Evolutionary conservation across 768 basidiomycete species (phyloP), one percentile per base, ranked within the genome.

Genomic region (Tricholoma flavovirens): DNA sequence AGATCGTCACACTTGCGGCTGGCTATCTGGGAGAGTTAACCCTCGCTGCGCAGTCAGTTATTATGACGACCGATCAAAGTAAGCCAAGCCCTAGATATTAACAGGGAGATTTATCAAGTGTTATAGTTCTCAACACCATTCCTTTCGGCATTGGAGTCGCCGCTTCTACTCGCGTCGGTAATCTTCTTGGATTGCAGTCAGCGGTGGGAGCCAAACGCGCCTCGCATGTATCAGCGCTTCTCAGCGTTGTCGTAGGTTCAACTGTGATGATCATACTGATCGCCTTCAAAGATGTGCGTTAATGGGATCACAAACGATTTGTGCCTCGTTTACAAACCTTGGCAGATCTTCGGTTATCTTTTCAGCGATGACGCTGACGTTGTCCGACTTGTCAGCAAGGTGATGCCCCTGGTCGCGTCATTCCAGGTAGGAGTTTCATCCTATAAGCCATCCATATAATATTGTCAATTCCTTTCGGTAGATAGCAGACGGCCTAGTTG

Each of bases 51-150:
- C 89, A 91, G 61, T 84, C 86, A 0, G 82, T 88, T 46, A 87
- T 89, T 54, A 90, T 89, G 86, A 89, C 86, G 15, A 81, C 84
- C 5, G 89, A 91, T 63, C 87, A 88, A 69, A 84, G 87, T 86
- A 60, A 56, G 69, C 63, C n/a, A n/a, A 5, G 5, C n/a, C 10
- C 24, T 30, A 24, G 7, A 24, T 30, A 21, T 15, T 36, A 49
- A 30, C 22, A 14, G 4, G 7, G 15, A 1, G 46, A 40, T 30
- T 48, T 40, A 52, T 54, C 42, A 38, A 8, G 35, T 19, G 1
- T 2, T 54, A 51, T 46, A 81, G 84, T 89, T 60, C 71, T 90
- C 26, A 85, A 86, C 54, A 88, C 86, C 0, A 78, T 90, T 46
- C 88, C 88, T 0, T 89, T 88, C 60, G 87, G 87, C 7, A 83